Base-by-base conservation (phyloP, 208 protist species). In the Ichthyophonus hoferi region DNA sequence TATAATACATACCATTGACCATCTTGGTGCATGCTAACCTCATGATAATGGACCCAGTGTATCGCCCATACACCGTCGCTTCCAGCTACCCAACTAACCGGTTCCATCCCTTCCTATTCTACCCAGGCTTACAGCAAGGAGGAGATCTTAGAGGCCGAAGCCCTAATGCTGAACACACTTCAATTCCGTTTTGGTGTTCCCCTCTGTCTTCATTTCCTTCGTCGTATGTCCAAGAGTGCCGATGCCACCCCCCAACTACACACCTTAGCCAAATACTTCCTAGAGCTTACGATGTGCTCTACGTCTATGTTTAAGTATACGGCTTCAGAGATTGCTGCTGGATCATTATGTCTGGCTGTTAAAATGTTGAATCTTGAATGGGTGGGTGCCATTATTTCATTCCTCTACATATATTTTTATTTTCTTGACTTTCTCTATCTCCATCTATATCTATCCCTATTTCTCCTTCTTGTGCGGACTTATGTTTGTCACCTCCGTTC, bases 121-220 rank as follows among this genome's bases (percentile, higher is more conserved):
- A 39, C 7, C 3, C 95, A 97, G 58, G 95, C 96, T 12, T 98
- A 98, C 86, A 94, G 92, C 1, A 86, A 90, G 1, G 90, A 83
- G 17, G 58, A 94, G 40, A 90, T 95, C 78, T 33, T 95, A 0
- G 40, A 88, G 7, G 95, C 94, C 93, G 95, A 96, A 84, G 79
- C 79, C 3, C 24, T 50, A 2, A 93, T 95, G 14, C 82, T 96
- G 0, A 50, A 79, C 0, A 90, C 33, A 43, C 90, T 96, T 3
- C 43, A 92, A 39, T 96, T 96, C 89, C 43, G 92, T 14, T 40
- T 92, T 92, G 85, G 91, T 88, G 1, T 67, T 86, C 40, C 77
- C 79, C 0, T 94, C 90, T 34, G 78, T 91, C 42, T 86, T 89
- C 31, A 89, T 87, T 81, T 96, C 86, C 91, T 95, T 1, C 84